phyloP scores from a whole-genome alignment of 2,329 filamentous ascomycete species.

The Arthrobotrys musiformis region DNA sequence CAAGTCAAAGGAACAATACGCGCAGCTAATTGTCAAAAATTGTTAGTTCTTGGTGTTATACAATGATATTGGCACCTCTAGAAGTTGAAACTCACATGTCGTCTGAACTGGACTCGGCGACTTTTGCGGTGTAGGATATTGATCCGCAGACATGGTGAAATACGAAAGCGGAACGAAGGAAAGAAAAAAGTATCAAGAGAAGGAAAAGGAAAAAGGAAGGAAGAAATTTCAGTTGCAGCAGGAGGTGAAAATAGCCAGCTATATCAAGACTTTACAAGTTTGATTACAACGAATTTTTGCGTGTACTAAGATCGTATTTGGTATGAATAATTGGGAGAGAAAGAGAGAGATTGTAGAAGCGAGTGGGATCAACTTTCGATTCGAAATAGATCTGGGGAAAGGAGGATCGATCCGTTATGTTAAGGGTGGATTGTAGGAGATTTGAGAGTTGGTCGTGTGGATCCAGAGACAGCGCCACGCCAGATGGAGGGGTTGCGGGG shows the following conservation, averaged over 20 bases:
- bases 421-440: conserved; percentile 1
- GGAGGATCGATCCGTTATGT: conserved; percentile 12
- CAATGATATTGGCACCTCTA: background rate
- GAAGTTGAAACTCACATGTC: conserved; percentile 23
- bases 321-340: background rate
- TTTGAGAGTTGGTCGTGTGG: conserved; percentile 7
- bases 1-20: conserved; percentile 87
- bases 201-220: background rate
- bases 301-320: background rate
- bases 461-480: conserved; percentile 5
- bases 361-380: background rate
- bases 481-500: conserved; percentile 25
- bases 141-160: conserved; percentile 47
- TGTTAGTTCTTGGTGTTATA: background rate
- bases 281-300: conserved; percentile 2
- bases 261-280: conserved; percentile 3
- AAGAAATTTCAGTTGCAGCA: background rate
- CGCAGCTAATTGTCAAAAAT: conserved; percentile 34
- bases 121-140: conserved; percentile 52
- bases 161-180: background rate
- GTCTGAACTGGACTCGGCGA: conserved; percentile 50
- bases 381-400: background rate
- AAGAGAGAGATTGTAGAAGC: background rate
- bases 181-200: background rate
- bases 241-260: conserved; percentile 45